Percentiles rank a stretch among this genome's conserved stretches.
phyloP scores from a whole-genome alignment of 2,329 filamentous ascomycete species.

The Penicillium glabrum region DNA sequence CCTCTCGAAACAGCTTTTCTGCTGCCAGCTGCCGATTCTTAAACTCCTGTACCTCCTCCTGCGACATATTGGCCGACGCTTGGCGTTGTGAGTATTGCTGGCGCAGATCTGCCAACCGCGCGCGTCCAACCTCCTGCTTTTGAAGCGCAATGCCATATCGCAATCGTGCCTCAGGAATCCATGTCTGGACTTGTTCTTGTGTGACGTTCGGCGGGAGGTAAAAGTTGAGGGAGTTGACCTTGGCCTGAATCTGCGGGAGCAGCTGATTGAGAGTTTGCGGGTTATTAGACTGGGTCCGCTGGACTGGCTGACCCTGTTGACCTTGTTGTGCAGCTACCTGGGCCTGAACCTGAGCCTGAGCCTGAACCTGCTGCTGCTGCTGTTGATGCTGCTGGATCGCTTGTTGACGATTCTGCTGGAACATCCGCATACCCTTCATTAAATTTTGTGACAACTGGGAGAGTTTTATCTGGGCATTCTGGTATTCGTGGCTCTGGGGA shows the following conservation, averaged over 20 bases:
- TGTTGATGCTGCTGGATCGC: slow-evolving; percentile 23
- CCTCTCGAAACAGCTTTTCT: slow-evolving; percentile 44
- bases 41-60: slow-evolving; percentile 45
- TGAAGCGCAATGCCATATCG: slow-evolving; percentile 51
- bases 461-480: slow-evolving; percentile 52
- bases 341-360: slow-evolving; percentile 20
- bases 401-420: slow-evolving; percentile 41
- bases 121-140: slow-evolving; percentile 48
- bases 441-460: slow-evolving; percentile 51
- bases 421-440: slow-evolving; percentile 53
- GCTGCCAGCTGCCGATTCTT: slow-evolving; percentile 42
- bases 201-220: slow-evolving; percentile 47
- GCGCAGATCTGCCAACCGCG: slow-evolving; percentile 44
- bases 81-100: slow-evolving; percentile 40
- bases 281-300: slow-evolving; percentile 36
- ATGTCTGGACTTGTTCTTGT: slow-evolving; percentile 44
- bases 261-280: slow-evolving; percentile 44
- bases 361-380: slow-evolving; percentile 21
- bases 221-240: slow-evolving; percentile 46
- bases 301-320: slow-evolving; percentile 23
- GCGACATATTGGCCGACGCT: slow-evolving; percentile 38
- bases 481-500: slow-evolving; percentile 50
- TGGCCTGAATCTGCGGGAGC: slow-evolving; percentile 46
- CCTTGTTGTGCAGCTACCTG: slow-evolving; percentile 5
- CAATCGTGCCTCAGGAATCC: slow-evolving; percentile 48